A percentile compares a stretch with the other conserved stretches of the same genome.
These are phyloP conservation scores for Leccinum longicurvipes DNA, from an alignment of 768 basidiomycete species.

Conservation along the genomic window DNA sequence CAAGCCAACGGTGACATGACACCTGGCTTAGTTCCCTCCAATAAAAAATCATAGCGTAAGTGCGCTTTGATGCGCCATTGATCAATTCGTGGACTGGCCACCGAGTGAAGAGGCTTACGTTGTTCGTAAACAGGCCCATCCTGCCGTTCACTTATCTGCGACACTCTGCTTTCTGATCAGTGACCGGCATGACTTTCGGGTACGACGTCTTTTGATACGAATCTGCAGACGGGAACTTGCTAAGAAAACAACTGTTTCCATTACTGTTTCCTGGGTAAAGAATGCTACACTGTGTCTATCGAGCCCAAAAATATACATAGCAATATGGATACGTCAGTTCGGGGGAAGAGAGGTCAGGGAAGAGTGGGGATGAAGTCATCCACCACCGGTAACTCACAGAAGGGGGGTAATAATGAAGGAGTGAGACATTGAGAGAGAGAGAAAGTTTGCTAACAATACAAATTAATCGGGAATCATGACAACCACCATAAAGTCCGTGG, in stretches of 20 bases:
- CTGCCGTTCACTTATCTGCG: too few relatives aligned
- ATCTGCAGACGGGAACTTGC: not conserved
- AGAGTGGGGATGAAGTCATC: slow-evolving; percentile 13
- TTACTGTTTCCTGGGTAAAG: not conserved
- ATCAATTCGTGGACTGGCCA: too few relatives aligned
- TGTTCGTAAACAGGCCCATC: too few relatives aligned
- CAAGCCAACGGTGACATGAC: too few relatives aligned
- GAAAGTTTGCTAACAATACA: slow-evolving; percentile 29
- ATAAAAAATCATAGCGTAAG: too few relatives aligned
- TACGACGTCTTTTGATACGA: too few relatives aligned
- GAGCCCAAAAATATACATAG: not conserved
- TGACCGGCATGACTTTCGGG: too few relatives aligned
- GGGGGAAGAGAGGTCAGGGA: not conserved
- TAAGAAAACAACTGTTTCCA: not conserved
- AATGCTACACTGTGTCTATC: not conserved
- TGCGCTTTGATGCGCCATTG: too few relatives aligned
- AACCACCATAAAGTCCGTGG: not conserved
- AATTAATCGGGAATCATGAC: slow-evolving; percentile 4
- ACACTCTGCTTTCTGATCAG: too few relatives aligned
- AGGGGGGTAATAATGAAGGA: not conserved
- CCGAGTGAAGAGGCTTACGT: too few relatives aligned
- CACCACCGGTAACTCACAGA: slow-evolving; percentile 1
- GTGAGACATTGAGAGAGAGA: not conserved
- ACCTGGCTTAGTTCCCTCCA: too few relatives aligned
- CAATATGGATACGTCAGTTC: not conserved